Conservation (phyloP, 148 eudicot genomes). For the Vaccinium darrowii region DNA sequence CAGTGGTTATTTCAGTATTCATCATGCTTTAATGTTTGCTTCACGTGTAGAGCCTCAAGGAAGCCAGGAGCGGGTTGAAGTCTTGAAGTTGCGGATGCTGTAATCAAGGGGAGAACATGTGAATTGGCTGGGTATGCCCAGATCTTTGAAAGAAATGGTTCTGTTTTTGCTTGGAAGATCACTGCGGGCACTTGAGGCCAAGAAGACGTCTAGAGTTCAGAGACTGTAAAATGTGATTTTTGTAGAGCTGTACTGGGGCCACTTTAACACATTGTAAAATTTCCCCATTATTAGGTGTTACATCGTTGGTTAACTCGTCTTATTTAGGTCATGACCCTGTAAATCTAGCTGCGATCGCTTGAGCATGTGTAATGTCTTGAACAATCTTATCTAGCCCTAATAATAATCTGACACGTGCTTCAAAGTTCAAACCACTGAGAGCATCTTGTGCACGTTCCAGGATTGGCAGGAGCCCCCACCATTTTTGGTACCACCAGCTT, state of each 20-base stretch:
- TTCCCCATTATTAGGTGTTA: neutral
- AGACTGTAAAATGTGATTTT: neutral
- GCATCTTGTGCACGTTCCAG: neutral
- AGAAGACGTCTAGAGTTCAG: neutral
- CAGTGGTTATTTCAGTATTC: neutral
- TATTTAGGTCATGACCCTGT: neutral
- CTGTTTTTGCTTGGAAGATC: neutral
- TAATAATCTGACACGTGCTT: neutral
- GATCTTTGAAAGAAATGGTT: neutral
- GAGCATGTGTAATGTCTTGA: neutral
- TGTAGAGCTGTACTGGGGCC: slow-evolving; percentile 4
- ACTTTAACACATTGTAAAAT: neutral
- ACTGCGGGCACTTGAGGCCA: neutral
- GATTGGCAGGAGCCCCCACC: neutral
- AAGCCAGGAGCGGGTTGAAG: slow-evolving; percentile 47
- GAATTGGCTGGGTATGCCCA: neutral
- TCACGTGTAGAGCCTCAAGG: slow-evolving; percentile 54
- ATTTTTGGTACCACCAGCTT: neutral
- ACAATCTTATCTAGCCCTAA: neutral
- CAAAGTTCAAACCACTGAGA: neutral
- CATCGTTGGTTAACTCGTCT: neutral
- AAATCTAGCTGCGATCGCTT: neutral
- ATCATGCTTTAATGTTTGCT: slow-evolving; percentile 1
- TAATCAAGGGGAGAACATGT: neutral
- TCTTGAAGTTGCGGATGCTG: slow-evolving; percentile 18